phyloP scores from a whole-genome alignment of 2,329 filamentous ascomycete genomes.

The Parascedosporium putredinis region DNA sequence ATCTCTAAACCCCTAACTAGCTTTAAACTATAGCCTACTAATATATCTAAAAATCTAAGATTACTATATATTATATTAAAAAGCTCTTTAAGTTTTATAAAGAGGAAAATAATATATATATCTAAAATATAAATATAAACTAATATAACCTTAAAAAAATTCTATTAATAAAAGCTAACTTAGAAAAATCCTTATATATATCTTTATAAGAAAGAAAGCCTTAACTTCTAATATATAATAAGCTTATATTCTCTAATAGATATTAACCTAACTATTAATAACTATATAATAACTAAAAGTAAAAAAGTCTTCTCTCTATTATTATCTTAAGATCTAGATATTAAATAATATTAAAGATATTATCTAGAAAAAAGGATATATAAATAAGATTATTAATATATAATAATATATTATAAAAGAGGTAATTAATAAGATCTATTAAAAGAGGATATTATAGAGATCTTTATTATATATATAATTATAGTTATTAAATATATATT shows the following conservation, averaged over 20 bases:
- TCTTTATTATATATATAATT: not conserved
- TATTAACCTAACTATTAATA: not conserved
- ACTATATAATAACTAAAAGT: not conserved
- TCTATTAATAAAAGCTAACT: too few species aligned
- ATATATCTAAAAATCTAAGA: conserved; percentile 6
- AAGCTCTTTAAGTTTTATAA: too few species aligned
- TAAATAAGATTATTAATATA: not conserved
- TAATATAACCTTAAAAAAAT: too few species aligned
- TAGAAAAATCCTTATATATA: too few species aligned
- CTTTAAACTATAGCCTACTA: too few species aligned
- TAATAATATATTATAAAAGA: not conserved
- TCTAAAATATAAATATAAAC: not conserved
- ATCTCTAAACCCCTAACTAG: too few species aligned
- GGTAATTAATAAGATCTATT: not conserved
- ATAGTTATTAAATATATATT: too few species aligned
- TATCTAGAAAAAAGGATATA: not conserved
- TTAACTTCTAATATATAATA: too few species aligned
- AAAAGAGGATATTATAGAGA: not conserved
- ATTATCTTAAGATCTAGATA: conserved; percentile 1
- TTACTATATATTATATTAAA: conserved; percentile 10
- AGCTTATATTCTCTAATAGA: not conserved
- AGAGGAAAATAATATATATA: not conserved
- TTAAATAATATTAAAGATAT: not conserved
- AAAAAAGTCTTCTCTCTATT: too few species aligned
- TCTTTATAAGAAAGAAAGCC: too few species aligned